Evolutionary conservation across 768 basidiomycete species (phyloP).

Genomic region (Podaxis mareebaensis): DNA sequence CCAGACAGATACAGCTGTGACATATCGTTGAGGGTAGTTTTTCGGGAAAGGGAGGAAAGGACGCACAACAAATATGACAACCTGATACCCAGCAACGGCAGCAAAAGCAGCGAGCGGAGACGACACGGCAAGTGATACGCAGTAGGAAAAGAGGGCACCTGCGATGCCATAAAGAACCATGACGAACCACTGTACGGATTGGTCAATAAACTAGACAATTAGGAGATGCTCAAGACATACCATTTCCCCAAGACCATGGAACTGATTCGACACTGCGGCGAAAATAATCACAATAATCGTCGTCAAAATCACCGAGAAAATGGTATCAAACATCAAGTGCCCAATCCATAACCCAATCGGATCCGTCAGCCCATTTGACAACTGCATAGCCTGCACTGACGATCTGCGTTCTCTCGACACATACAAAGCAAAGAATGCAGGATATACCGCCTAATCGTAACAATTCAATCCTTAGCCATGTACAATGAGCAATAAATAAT

Average conservation of each 20-base stretch:
- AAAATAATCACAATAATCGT: slow-evolving; percentile 68
- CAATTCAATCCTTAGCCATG: neutral
- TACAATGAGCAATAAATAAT: neutral
- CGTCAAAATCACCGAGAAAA: slow-evolving; percentile 57
- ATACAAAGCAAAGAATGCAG: slow-evolving; percentile 82
- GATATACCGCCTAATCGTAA: slow-evolving; percentile 60
- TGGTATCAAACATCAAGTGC: slow-evolving; percentile 72
- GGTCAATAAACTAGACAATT: neutral
- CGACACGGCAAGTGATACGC: slow-evolving; percentile 55
- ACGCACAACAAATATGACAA: slow-evolving; percentile 71
- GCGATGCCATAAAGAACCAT: slow-evolving; percentile 71
- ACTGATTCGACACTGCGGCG: slow-evolving; percentile 56
- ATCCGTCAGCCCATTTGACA: slow-evolving; percentile 72
- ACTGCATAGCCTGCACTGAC: slow-evolving; percentile 80
- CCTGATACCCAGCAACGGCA: slow-evolving; percentile 68
- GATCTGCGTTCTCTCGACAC: slow-evolving; percentile 71
- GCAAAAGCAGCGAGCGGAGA: slow-evolving; percentile 78
- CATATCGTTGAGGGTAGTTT: slow-evolving; percentile 4
- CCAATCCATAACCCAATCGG: slow-evolving; percentile 77
- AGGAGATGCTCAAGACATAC: slow-evolving; percentile 31
- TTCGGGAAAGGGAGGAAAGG: neutral
- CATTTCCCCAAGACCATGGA: slow-evolving; percentile 67
- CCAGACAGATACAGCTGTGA: slow-evolving; percentile 60
- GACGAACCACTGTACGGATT: slow-evolving; percentile 58
- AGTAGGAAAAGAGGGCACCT: slow-evolving; percentile 69